phyloP scores from a whole-genome alignment of 257 asterid genomes.

The Anisodus acutangulus region DNA sequence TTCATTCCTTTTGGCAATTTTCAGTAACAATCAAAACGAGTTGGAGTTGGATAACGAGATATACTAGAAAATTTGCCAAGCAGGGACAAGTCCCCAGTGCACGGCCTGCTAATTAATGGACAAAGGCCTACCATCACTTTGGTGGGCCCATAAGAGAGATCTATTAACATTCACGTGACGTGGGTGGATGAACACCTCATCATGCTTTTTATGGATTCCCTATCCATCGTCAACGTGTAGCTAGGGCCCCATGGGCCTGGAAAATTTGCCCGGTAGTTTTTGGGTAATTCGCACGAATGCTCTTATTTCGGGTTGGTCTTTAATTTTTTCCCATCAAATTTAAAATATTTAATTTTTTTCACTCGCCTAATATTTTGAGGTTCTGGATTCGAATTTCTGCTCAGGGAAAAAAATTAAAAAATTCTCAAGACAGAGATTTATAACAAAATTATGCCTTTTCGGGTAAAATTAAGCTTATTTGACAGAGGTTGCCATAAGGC shows the following conservation, averaged over 20 bases:
- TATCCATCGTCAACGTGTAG: neutral
- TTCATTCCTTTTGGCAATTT: neutral
- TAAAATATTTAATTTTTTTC: no score
- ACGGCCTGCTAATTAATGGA: conserved; percentile 54
- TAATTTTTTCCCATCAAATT: no score
- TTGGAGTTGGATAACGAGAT: conserved; percentile 29
- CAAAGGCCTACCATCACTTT: conserved; percentile 48
- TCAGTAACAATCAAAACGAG: neutral
- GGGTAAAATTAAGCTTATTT: no score
- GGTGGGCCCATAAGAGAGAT: conserved; percentile 29
- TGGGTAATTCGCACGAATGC: no score
- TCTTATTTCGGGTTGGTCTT: no score
- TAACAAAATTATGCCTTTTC: no score
- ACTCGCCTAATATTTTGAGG: no score
- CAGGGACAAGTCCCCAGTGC: conserved; percentile 49
- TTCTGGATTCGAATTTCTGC: no score
- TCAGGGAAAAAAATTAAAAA: no score
- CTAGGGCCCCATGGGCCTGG: conserved; percentile 26
- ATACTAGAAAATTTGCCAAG: conserved; percentile 34
- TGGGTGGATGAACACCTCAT: conserved; percentile 49
- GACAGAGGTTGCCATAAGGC: no score
- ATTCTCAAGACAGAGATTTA: no score
- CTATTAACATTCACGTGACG: conserved; percentile 45
- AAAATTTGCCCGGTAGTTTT: no score
- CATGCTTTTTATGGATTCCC: conserved; percentile 30